Percentiles rank a stretch among this genome's conserved stretches.
phyloP scores from a whole-genome alignment of 805 yeast species.

The Wickerhamomyces alni region DNA sequence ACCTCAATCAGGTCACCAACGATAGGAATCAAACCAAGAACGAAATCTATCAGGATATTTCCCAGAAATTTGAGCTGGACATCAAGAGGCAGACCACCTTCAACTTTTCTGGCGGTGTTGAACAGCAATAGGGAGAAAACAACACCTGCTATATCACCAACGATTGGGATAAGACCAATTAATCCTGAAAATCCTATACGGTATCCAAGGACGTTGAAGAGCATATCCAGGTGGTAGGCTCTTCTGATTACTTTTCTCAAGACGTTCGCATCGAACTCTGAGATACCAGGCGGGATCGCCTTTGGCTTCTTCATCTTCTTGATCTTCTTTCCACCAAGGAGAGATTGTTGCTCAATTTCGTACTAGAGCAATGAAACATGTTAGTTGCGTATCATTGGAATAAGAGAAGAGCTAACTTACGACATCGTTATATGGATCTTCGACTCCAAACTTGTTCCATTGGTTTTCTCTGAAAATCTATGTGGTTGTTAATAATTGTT shows the following conservation, averaged over 20 bases:
- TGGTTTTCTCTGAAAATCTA: slow-evolving; percentile 27
- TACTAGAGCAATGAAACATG: slow-evolving; percentile 9
- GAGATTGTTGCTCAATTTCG: slow-evolving; percentile 17
- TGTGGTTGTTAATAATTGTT: background rate
- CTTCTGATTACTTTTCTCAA: slow-evolving; percentile 45
- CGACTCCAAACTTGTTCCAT: slow-evolving; percentile 32
- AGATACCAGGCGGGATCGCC: slow-evolving; percentile 49
- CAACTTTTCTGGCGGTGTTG: slow-evolving; percentile 40
- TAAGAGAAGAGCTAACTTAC: no score
- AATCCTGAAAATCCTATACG: slow-evolving; percentile 66
- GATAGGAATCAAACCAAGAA: slow-evolving; percentile 66
- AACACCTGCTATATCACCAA: slow-evolving; percentile 53
- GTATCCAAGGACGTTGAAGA: slow-evolving; percentile 56
- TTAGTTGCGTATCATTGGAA: no score
- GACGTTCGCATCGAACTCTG: slow-evolving; percentile 43
- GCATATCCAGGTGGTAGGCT: slow-evolving; percentile 67
- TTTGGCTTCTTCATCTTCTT: slow-evolving; percentile 23
- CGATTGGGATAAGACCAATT: slow-evolving; percentile 61
- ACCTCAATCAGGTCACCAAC: slow-evolving; percentile 69
- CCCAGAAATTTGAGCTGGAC: slow-evolving; percentile 48
- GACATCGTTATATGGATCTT: slow-evolving; percentile 37
- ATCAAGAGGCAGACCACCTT: slow-evolving; percentile 59
- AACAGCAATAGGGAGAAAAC: slow-evolving; percentile 43
- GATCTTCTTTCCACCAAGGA: slow-evolving; percentile 12
- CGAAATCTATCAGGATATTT: slow-evolving; percentile 64